Conservation (phyloP, 495 filamentous ascomycete genomes). For the Lophiotrema nucula region DNA sequence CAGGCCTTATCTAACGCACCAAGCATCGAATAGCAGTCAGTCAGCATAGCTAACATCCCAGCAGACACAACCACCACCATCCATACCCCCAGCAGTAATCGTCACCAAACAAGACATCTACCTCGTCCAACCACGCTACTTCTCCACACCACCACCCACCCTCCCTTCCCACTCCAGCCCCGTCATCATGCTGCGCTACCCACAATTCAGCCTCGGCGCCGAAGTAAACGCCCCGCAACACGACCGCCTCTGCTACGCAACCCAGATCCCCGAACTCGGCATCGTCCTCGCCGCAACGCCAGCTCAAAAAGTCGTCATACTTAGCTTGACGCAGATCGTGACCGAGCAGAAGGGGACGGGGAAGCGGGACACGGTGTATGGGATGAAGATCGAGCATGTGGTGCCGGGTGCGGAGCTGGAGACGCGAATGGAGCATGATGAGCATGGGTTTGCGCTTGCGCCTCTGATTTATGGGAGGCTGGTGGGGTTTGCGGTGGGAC, state of each 20-base stretch:
- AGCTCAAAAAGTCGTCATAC: constrained; percentile 69
- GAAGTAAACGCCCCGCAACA: constrained; percentile 30
- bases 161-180: background rate
- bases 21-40: no score
- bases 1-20: no score
- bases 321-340: constrained; percentile 60
- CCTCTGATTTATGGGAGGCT: constrained; percentile 39
- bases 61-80: background rate
- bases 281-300: constrained; percentile 72
- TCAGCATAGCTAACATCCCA: no score
- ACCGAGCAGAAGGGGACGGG: constrained; percentile 20
- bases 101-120: constrained; percentile 34
- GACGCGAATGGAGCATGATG: constrained; percentile 24
- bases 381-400: constrained; percentile 53
- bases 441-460: constrained; percentile 44
- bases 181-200: constrained; percentile 17
- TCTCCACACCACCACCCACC: constrained; percentile 6
- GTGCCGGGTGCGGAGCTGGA: background rate
- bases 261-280: constrained; percentile 74
- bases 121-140: constrained; percentile 28
- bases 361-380: constrained; percentile 37
- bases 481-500: constrained; percentile 57
- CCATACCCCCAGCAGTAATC: constrained; percentile 28
- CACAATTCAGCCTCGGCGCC: constrained; percentile 7
- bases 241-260: constrained; percentile 74